Evolutionary conservation across 768 basidiomycete genomes (phyloP).

Genomic region (Phylloporus scabripes): DNA sequence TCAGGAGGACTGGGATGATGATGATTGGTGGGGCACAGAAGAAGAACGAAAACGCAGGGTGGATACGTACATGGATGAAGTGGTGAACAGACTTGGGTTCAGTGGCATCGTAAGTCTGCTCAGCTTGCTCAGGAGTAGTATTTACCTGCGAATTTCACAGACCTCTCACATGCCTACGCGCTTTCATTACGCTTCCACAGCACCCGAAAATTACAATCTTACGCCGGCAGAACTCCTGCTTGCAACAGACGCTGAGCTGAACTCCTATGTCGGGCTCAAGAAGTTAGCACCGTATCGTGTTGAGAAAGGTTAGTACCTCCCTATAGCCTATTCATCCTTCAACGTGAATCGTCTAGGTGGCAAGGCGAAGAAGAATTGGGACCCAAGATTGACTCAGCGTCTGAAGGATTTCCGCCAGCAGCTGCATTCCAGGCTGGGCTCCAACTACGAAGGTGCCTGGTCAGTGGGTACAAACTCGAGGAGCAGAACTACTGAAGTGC

Average conservation of each 20-base stretch:
- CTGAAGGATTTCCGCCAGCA: slow-evolving; percentile 68
- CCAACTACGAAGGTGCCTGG: slow-evolving; percentile 16
- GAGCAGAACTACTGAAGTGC: slow-evolving; percentile 8
- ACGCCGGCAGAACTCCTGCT: slow-evolving; percentile 82
- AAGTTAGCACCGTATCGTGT: slow-evolving; percentile 87
- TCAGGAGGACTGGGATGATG: slow-evolving; percentile 23
- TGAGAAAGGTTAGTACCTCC: slow-evolving; percentile 31
- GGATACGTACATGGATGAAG: slow-evolving; percentile 86
- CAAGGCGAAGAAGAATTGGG: slow-evolving; percentile 44
- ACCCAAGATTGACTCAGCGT: slow-evolving; percentile 54
- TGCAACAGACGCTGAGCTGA: slow-evolving; percentile 90
- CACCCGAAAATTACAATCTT: slow-evolving; percentile 60
- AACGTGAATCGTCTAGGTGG: slow-evolving; percentile 9
- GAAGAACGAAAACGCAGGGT: slow-evolving; percentile 81
- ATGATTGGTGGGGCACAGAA: slow-evolving; percentile 81
- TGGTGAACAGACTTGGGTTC: slow-evolving; percentile 80
- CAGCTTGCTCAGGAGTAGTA: neutral
- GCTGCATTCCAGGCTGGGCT: slow-evolving; percentile 41
- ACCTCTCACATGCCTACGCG: slow-evolving; percentile 87
- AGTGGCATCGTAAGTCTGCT: slow-evolving; percentile 77
- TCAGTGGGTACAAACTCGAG: slow-evolving; percentile 2
- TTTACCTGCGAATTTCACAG: slow-evolving; percentile 36
- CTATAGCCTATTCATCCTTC: neutral
- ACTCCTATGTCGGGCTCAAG: slow-evolving; percentile 85
- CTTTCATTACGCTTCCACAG: slow-evolving; percentile 82